phyloP scores from a whole-genome alignment of 257 asterid genomes.

The Handroanthus guayacan region DNA sequence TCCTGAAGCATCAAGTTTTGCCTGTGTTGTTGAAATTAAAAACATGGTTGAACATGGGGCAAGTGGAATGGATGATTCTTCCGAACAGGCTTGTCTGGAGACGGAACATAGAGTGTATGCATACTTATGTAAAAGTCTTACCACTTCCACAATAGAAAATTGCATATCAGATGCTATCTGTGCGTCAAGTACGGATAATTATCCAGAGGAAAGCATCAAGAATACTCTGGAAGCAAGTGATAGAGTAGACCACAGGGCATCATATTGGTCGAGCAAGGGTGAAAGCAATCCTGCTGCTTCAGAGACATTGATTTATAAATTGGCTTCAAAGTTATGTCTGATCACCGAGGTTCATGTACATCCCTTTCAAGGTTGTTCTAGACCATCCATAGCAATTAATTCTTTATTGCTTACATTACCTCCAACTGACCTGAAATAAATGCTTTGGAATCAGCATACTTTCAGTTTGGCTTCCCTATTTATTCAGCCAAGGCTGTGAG shows the following conservation, averaged over 20 bases:
- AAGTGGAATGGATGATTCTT: conserved; percentile 35
- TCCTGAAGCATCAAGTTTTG: conserved; percentile 57
- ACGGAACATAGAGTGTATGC: conserved; percentile 71
- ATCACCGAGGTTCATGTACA: conserved; percentile 72
- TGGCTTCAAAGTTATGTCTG: conserved; percentile 64
- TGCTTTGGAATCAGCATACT: conserved; percentile 61
- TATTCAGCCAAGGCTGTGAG: conserved; percentile 81
- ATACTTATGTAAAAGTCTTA: conserved; percentile 51
- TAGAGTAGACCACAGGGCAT: conserved; percentile 59
- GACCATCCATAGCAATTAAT: conserved; percentile 10
- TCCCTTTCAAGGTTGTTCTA: conserved; percentile 77
- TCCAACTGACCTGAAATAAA: conserved; percentile 33
- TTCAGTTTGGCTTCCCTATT: conserved; percentile 78
- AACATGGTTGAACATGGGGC: conserved; percentile 39
- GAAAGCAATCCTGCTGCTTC: conserved; percentile 55
- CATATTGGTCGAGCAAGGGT: conserved; percentile 94
- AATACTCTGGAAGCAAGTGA: conserved; percentile 68
- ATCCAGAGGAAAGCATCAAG: conserved; percentile 75
- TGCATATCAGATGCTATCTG: conserved; percentile 68
- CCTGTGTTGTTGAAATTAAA: conserved; percentile 45
- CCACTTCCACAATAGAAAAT: conserved; percentile 41
- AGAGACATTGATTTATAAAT: conserved; percentile 64
- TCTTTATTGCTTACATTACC: conserved; percentile 1
- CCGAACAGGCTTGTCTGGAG: conserved; percentile 45
- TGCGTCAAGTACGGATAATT: conserved; percentile 84